Conservation (phyloP, 2,329 filamentous ascomycete genomes). For the Fusarium pseudograminearum region DNA sequence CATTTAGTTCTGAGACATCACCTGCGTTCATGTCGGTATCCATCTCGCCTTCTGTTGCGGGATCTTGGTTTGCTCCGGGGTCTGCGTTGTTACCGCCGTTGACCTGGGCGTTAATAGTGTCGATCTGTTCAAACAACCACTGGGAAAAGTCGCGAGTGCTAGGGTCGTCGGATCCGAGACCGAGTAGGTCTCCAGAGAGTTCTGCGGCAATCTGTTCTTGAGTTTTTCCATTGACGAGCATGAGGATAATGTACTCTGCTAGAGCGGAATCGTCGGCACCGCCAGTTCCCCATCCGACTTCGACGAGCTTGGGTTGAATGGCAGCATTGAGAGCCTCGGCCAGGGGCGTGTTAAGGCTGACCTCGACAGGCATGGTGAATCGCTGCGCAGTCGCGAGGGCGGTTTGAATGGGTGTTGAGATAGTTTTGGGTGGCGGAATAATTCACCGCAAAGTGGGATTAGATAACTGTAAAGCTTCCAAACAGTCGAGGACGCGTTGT, state of each 20-base stretch:
- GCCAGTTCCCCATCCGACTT: conserved; percentile 90
- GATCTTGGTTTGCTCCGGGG: conserved; percentile 53
- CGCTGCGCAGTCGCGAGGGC: conserved; percentile 15
- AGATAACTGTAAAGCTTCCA: conserved; percentile 31
- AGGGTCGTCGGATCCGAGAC: conserved; percentile 83
- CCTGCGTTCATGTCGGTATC: conserved; percentile 81
- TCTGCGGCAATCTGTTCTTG: conserved; percentile 90
- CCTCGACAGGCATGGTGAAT: conserved; percentile 79
- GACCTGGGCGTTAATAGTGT: conserved; percentile 71
- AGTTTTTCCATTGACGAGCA: conserved; percentile 95
- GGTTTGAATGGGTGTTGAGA: conserved; percentile 10
- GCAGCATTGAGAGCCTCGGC: conserved; percentile 84
- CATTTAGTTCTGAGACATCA: conserved; percentile 64
- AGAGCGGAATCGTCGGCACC: conserved; percentile 83
- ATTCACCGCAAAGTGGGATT: conserved; percentile 37
- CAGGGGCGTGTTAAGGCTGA: conserved; percentile 82
- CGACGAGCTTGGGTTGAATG: conserved; percentile 90
- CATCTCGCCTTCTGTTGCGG: conserved; percentile 58
- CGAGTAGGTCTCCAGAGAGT: conserved; percentile 87
- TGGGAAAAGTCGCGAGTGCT: conserved; percentile 84
- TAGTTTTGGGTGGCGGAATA: conserved; percentile 36
- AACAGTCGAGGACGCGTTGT: conserved; percentile 43
- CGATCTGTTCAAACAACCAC: conserved; percentile 94
- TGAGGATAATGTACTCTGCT: conserved; percentile 95
- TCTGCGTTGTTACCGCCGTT: conserved; percentile 60